Evolutionary conservation across 306 rosid genomes (phyloP).

Genomic region (Comarum palustre): DNA sequence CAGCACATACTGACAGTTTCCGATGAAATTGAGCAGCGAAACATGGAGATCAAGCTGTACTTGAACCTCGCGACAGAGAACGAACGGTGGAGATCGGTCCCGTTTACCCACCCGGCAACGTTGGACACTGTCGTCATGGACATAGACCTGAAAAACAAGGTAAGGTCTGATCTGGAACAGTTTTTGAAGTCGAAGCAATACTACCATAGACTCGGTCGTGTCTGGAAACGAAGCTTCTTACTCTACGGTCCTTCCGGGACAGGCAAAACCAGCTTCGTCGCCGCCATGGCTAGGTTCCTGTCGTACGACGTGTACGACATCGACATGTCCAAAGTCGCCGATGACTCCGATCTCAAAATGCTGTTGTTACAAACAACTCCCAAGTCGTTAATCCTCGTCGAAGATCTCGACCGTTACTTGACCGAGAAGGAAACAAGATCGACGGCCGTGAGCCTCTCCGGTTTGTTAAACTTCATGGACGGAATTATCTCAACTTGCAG

Average conservation of each 20-base stretch:
- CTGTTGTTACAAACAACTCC: conserved; percentile 59
- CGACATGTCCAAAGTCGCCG: conserved; percentile 53
- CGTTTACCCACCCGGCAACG: conserved; percentile 75
- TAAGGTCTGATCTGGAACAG: conserved; percentile 73
- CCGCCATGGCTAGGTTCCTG: conserved; percentile 85
- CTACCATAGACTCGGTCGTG: conserved; percentile 80
- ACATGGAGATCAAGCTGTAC: conserved; percentile 52
- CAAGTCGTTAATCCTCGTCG: conserved; percentile 69
- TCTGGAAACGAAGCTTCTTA: conserved; percentile 85
- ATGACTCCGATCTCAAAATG: conserved; percentile 56
- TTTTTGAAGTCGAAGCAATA: conserved; percentile 77
- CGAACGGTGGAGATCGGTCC: conserved; percentile 63
- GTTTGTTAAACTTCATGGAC: conserved; percentile 81
- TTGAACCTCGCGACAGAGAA: conserved; percentile 32
- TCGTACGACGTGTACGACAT: conserved; percentile 73
- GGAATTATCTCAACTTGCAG: conserved; percentile 69
- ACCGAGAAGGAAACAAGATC: conserved; percentile 19
- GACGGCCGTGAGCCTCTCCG: conserved; percentile 45
- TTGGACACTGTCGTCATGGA: conserved; percentile 77
- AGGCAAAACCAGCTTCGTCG: conserved; percentile 74
- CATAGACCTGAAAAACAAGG: conserved; percentile 59
- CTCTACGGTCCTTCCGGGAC: conserved; percentile 83
- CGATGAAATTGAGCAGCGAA: conserved; percentile 62
- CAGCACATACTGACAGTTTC: conserved; percentile 69
- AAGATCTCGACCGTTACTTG: conserved; percentile 66